Conservation (phyloP, 225 moss, liverwort and hornwort species). For the Takakia lepidozioides region DNA sequence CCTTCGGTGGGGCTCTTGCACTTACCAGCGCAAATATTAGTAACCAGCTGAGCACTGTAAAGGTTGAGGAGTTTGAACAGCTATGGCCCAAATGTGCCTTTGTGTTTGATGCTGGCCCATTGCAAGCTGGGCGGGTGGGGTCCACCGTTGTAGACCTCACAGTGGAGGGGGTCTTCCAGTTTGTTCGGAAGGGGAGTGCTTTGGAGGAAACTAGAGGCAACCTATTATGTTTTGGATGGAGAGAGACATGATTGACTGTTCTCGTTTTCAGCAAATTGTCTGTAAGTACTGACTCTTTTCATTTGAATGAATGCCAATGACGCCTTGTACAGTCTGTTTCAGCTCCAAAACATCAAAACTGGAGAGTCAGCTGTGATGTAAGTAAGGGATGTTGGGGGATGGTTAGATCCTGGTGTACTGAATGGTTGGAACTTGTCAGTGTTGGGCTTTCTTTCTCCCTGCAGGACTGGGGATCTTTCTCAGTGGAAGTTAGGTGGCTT, state of each 20-base stretch:
- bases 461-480: too few relatives aligned
- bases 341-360: too few relatives aligned
- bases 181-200: conserved; percentile 66
- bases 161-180: conserved; percentile 42
- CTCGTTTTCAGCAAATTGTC: too few relatives aligned
- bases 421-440: too few relatives aligned
- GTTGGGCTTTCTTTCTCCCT: too few relatives aligned
- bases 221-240: conserved; percentile 26
- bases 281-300: too few relatives aligned
- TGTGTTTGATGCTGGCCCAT: conserved; percentile 63
- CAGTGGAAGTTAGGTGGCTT: too few relatives aligned
- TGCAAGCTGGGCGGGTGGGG: conserved; percentile 64
- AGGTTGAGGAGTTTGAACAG: conserved; percentile 67
- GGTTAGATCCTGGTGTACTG: too few relatives aligned
- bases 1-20: conserved; percentile 68
- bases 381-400: too few relatives aligned
- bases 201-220: conserved; percentile 35
- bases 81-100: conserved; percentile 66
- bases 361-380: too few relatives aligned
- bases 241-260: conserved; percentile 2
- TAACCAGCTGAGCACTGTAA: conserved; percentile 67
- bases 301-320: too few relatives aligned
- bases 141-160: conserved; percentile 92
- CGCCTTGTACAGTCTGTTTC: too few relatives aligned
- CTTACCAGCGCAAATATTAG: conserved; percentile 85